A percentile compares a stretch with the other conserved stretches of the same genome.
These are phyloP conservation scores for Aspergillus jensenii DNA, from an alignment of 2,329 filamentous ascomycete genomes.

Conservation along the genomic window DNA sequence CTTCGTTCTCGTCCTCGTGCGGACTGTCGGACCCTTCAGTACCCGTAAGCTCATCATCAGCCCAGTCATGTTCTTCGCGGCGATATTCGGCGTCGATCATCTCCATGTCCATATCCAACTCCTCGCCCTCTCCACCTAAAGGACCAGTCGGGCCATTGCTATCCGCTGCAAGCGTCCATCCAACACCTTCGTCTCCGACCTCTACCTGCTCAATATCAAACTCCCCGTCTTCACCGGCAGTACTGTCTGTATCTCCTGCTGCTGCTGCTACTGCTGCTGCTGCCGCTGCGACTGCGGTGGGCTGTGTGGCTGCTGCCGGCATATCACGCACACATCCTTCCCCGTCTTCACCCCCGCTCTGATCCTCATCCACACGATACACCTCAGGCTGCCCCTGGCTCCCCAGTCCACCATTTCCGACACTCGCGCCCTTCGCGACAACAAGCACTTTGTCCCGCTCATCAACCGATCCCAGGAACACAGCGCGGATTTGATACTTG, in stretches of 20 bases:
- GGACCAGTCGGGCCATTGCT: not conserved
- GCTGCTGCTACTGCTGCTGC: too few species aligned
- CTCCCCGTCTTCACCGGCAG: not conserved
- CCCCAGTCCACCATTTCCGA: not conserved
- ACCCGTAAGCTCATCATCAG: constrained; percentile 6
- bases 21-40: not conserved
- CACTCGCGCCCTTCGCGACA: constrained; percentile 1
- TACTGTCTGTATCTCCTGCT: not conserved
- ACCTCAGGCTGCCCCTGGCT: not conserved
- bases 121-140: not conserved
- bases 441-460: constrained; percentile 12
- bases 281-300: not conserved
- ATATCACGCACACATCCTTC: not conserved
- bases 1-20: not conserved
- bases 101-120: not conserved
- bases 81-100: not conserved
- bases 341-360: not conserved
- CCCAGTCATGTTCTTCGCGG: constrained; percentile 1
- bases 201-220: constrained; percentile 1
- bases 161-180: not conserved
- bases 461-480: constrained; percentile 5
- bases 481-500: not conserved
- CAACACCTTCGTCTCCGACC: not conserved
- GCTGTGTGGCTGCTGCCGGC: too few species aligned
- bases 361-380: not conserved